phyloP scores from a whole-genome alignment of 345 rosid species.

The Camelina neglecta region DNA sequence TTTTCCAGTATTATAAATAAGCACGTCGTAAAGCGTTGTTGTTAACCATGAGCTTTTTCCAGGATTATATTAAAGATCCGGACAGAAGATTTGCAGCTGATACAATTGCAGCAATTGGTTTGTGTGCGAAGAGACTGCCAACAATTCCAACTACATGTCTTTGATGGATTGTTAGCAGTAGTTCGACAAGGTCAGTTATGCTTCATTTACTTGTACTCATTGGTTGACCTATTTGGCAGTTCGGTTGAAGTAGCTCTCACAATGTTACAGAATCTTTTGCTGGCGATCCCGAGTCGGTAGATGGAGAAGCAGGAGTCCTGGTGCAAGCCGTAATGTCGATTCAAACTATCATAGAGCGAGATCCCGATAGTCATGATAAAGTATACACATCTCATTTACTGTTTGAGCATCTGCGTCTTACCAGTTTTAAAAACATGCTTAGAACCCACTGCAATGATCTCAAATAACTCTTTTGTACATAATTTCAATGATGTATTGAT shows the following conservation, averaged over 20 bases:
- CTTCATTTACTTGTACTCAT: slow-evolving; percentile 24
- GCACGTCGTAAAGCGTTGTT: background rate
- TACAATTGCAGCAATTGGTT: slow-evolving; percentile 86
- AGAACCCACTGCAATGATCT: slow-evolving; percentile 26
- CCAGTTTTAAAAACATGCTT: slow-evolving; percentile 10
- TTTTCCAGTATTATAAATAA: background rate
- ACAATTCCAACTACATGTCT: slow-evolving; percentile 69
- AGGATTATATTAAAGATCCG: slow-evolving; percentile 95
- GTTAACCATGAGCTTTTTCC: slow-evolving; percentile 31
- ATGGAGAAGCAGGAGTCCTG: slow-evolving; percentile 74
- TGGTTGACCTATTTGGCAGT: slow-evolving; percentile 3
- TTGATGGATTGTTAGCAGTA: slow-evolving; percentile 69
- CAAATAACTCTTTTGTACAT: slow-evolving; percentile 7
- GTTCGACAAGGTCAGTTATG: slow-evolving; percentile 66
- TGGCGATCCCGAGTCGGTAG: slow-evolving; percentile 49
- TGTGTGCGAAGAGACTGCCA: slow-evolving; percentile 75
- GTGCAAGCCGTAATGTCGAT: slow-evolving; percentile 79
- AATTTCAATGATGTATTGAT: too few species aligned
- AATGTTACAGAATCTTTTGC: slow-evolving; percentile 63
- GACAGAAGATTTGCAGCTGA: slow-evolving; percentile 92
- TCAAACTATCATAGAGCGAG: slow-evolving; percentile 73
- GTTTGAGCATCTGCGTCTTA: slow-evolving; percentile 2
- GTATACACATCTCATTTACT: slow-evolving; percentile 48
- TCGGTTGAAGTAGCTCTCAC: slow-evolving; percentile 35
- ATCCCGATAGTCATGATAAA: slow-evolving; percentile 82